Evolutionary conservation across 2,329 filamentous ascomycete species (phyloP).

Genomic region (Xylariaceae sp.): DNA sequence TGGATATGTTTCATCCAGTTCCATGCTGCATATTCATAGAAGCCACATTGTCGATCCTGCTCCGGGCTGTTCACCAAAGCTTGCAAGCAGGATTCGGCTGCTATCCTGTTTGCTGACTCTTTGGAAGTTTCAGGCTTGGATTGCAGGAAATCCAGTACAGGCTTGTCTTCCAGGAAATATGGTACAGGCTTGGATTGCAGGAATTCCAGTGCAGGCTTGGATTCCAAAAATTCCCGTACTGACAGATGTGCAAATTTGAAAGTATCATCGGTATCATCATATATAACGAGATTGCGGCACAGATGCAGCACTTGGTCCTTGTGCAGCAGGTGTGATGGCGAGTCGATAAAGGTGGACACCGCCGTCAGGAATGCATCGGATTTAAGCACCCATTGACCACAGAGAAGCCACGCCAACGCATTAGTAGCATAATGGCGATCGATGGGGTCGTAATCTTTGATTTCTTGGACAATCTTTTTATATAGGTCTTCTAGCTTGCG

Average conservation of each 20-base stretch:
- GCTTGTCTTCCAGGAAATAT: too few relatives aligned
- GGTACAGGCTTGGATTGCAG: not conserved
- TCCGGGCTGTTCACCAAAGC: not conserved
- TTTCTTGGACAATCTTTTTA: slow-evolving; percentile 1
- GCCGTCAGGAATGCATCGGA: not conserved
- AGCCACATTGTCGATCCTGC: not conserved
- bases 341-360: not conserved
- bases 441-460: not conserved
- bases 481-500: not conserved
- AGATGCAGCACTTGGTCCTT: slow-evolving; percentile 1
- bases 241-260: slow-evolving; percentile 7
- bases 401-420: slow-evolving; percentile 7
- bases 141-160: slow-evolving; percentile 5
- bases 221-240: slow-evolving; percentile 5
- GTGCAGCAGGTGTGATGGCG: not conserved
- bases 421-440: slow-evolving; percentile 2
- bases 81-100: not conserved
- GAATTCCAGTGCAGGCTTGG: not conserved
- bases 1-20: not conserved
- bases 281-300: slow-evolving; percentile 1
- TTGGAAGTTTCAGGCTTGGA: not conserved
- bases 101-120: not conserved
- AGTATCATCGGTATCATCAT: not conserved
- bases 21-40: not conserved
- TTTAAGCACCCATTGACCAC: not conserved